A percentile compares a stretch with the other conserved stretches of the same genome.
These are phyloP conservation scores for Lichtheimia hyalospora DNA, from an alignment of 371 early-diverging fungal genomes.

Conservation along the genomic window DNA sequence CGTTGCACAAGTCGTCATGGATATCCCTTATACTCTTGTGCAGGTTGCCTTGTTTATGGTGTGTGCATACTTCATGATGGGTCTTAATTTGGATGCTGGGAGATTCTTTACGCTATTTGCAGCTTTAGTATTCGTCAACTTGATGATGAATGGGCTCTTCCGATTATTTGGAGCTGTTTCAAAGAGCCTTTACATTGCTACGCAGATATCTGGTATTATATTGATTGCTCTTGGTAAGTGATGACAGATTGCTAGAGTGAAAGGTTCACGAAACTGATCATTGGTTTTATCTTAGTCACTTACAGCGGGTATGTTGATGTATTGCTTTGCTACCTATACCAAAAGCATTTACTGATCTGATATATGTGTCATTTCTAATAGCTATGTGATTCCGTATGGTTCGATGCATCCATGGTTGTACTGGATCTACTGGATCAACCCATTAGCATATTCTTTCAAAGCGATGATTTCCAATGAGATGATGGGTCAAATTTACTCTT, in stretches of 20 bases:
- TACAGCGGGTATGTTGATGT: slow-evolving; percentile 20
- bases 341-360: no score
- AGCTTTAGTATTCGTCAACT: slow-evolving; percentile 24
- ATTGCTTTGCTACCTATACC: no score
- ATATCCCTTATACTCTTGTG: slow-evolving; percentile 35
- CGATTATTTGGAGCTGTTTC: slow-evolving; percentile 47
- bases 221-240: slow-evolving; percentile 30
- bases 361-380: no score
- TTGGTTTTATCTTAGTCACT: not conserved
- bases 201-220: slow-evolving; percentile 41
- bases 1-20: slow-evolving; percentile 55
- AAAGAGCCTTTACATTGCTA: slow-evolving; percentile 43
- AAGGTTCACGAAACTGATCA: not conserved
- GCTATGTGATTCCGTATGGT: slow-evolving; percentile 28
- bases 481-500: slow-evolving; percentile 32
- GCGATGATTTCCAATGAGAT: slow-evolving; percentile 68
- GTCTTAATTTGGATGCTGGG: slow-evolving; percentile 39
- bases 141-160: slow-evolving; percentile 47
- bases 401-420: slow-evolving; percentile 55
- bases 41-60: slow-evolving; percentile 20
- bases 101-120: slow-evolving; percentile 43
- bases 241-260: not conserved
- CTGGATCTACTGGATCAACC: slow-evolving; percentile 28
- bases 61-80: slow-evolving; percentile 43
- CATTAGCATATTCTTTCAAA: slow-evolving; percentile 14